Percentiles rank a stretch among this genome's conserved stretches.
Evolutionary conservation across 768 basidiomycete genomes (phyloP).

Genomic region (Hebeloma cylindrosporum): DNA sequence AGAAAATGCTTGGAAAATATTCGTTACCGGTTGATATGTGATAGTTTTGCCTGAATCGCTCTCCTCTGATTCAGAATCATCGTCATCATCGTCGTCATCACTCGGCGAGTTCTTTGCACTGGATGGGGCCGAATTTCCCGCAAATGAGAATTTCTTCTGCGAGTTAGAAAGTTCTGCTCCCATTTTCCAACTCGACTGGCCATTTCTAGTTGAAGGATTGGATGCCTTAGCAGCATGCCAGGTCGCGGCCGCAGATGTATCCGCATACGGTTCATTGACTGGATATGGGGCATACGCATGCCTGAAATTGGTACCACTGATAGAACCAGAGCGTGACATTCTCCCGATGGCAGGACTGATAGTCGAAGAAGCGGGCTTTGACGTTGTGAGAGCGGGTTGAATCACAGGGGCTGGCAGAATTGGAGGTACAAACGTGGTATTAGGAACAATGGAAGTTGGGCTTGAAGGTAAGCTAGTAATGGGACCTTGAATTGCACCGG

Average conservation of each 20-base stretch:
- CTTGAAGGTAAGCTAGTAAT: conserved; percentile 16
- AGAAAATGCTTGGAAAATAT: conserved; percentile 8
- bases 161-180: conserved; percentile 15
- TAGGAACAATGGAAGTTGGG: conserved; percentile 15
- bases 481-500: conserved; percentile 30
- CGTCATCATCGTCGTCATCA: conserved; percentile 52
- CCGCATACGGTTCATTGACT: conserved; percentile 25
- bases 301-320: conserved; percentile 43
- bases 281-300: conserved; percentile 35
- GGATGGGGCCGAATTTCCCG: conserved; percentile 25
- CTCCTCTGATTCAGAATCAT: conserved; percentile 45
- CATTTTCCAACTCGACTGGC: conserved; percentile 24
- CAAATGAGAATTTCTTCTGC: conserved; percentile 27
- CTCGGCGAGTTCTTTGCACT: conserved; percentile 42
- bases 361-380: conserved; percentile 24
- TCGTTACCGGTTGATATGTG: conserved; percentile 22
- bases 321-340: conserved; percentile 58
- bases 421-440: conserved; percentile 11
- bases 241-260: conserved; percentile 10
- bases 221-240: conserved; percentile 20
- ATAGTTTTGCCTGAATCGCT: conserved; percentile 23
- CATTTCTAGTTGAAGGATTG: conserved; percentile 14
- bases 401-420: conserved; percentile 16
- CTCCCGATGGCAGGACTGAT: conserved; percentile 46
- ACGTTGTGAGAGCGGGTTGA: conserved; percentile 20